Percentiles rank a stretch among this genome's conserved stretches.
These are phyloP conservation scores for Metschnikowia continentalis DNA, from an alignment of 805 yeast species.

Conservation along the genomic window DNA sequence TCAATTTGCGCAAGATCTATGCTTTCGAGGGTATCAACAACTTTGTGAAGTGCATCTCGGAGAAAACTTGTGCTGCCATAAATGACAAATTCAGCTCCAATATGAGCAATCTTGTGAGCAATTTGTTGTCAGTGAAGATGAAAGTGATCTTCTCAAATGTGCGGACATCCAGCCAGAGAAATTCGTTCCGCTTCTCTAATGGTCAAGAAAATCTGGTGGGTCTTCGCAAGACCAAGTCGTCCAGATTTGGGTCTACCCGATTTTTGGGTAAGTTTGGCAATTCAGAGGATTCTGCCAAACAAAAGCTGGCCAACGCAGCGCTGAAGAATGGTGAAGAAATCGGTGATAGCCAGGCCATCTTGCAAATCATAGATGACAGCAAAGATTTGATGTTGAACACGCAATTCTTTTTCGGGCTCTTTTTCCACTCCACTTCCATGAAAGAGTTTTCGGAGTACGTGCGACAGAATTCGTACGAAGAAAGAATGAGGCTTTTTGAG, in stretches of 20 bases:
- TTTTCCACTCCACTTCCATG: slow-evolving; percentile 38
- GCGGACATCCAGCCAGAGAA: neutral
- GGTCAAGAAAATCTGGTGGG: slow-evolving; percentile 8
- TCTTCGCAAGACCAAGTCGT: slow-evolving; percentile 12
- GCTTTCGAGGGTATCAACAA: slow-evolving; percentile 32
- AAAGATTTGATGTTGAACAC: slow-evolving; percentile 32
- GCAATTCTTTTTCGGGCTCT: slow-evolving; percentile 36
- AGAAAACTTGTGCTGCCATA: slow-evolving; percentile 44
- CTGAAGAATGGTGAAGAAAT: slow-evolving; percentile 18
- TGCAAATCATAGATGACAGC: slow-evolving; percentile 35
- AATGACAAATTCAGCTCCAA: slow-evolving; percentile 36
- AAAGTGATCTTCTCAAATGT: slow-evolving; percentile 9
- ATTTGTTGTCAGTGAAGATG: slow-evolving; percentile 20
- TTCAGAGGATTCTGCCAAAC: slow-evolving; percentile 8
- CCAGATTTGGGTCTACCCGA: slow-evolving; percentile 18
- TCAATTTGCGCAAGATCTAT: slow-evolving; percentile 25
- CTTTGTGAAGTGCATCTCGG: slow-evolving; percentile 55
- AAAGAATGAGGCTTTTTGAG: slow-evolving; percentile 29
- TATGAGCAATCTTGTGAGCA: slow-evolving; percentile 27
- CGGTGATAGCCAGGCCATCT: slow-evolving; percentile 30
- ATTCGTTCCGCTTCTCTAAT: neutral
- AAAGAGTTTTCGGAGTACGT: slow-evolving; percentile 30
- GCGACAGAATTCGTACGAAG: slow-evolving; percentile 22
- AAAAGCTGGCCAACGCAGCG: slow-evolving; percentile 6
- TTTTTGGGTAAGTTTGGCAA: slow-evolving; percentile 11